Conservation (phyloP, 176 grass and related monocot genomes). For the Calamus simplicifolius region DNA sequence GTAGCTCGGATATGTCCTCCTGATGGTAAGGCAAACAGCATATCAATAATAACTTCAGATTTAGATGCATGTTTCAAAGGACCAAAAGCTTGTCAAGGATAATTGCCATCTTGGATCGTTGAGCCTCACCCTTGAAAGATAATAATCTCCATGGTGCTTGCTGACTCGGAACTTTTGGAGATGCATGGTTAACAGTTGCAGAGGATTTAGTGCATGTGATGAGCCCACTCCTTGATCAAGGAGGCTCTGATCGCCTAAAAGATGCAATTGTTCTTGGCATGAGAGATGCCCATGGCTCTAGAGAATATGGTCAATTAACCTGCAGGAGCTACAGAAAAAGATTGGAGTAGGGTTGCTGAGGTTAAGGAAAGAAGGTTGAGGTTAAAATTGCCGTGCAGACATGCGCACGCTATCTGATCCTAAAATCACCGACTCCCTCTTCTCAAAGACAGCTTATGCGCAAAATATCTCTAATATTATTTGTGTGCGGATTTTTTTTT, state of each 20-base stretch:
- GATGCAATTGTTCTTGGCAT: constrained; percentile 29
- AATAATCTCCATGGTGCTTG: constrained; percentile 38
- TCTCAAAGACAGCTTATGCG: no score
- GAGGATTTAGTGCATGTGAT: constrained; percentile 51
- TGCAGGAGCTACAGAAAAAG: no score
- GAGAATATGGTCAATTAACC: no score
- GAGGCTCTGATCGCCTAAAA: constrained; percentile 28
- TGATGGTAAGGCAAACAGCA: constrained; percentile 3
- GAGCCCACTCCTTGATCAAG: constrained; percentile 43
- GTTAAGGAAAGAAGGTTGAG: no score
- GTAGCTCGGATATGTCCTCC: not conserved
- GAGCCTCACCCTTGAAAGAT: constrained; percentile 7
- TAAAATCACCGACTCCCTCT: no score
- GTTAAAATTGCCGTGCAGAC: no score
- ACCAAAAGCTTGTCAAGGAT: constrained; percentile 11
- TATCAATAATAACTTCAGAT: not conserved
- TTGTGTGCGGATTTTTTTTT: no score
- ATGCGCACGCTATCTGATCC: no score
- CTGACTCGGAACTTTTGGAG: constrained; percentile 11
- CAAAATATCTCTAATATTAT: no score
- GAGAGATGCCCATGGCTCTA: not conserved
- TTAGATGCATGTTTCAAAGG: not conserved
- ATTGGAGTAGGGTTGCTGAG: no score
- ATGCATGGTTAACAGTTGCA: constrained; percentile 29
- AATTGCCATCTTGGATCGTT: constrained; percentile 18